Evolutionary conservation across 129 eudicot species (phyloP).

Genomic region (Saposhnikovia divaricata): DNA sequence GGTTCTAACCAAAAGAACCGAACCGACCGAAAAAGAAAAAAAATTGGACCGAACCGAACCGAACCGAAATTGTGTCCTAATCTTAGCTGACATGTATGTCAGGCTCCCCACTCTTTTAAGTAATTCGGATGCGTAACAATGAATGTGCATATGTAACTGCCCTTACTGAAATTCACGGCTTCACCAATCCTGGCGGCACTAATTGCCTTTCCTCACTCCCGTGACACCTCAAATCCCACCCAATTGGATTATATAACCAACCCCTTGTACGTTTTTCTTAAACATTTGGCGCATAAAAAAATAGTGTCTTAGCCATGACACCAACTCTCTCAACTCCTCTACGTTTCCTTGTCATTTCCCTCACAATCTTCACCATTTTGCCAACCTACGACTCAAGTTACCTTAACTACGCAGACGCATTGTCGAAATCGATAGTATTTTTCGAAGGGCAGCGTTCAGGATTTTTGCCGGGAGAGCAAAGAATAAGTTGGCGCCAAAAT

Average conservation of each 20-base stretch:
- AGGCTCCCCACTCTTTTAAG: no score
- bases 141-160: no score
- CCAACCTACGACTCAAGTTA: conserved; percentile 19
- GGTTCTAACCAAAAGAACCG: no score
- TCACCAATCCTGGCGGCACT: conserved; percentile 25
- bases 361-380: conserved; percentile 8
- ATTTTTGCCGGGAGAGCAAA: conserved; percentile 60
- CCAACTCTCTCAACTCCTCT: background rate
- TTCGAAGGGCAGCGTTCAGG: conserved; percentile 97
- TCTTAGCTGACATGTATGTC: no score
- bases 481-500: conserved; percentile 61
- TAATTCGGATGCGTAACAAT: no score
- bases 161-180: conserved; percentile 17
- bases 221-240: conserved; percentile 17
- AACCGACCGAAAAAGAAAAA: no score
- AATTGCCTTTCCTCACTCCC: conserved; percentile 16
- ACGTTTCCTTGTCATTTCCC: conserved; percentile 8
- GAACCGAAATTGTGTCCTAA: no score
- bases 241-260: background rate
- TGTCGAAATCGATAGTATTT: conserved; percentile 64
- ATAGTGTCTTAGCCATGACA: conserved; percentile 13
- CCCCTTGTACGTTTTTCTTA: background rate
- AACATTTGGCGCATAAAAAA: background rate
- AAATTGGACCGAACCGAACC: no score
- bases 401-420: conserved; percentile 66